Evolutionary conservation across 2,329 filamentous ascomycete genomes (phyloP).

Genomic region (Fusarium fracticaudum): DNA sequence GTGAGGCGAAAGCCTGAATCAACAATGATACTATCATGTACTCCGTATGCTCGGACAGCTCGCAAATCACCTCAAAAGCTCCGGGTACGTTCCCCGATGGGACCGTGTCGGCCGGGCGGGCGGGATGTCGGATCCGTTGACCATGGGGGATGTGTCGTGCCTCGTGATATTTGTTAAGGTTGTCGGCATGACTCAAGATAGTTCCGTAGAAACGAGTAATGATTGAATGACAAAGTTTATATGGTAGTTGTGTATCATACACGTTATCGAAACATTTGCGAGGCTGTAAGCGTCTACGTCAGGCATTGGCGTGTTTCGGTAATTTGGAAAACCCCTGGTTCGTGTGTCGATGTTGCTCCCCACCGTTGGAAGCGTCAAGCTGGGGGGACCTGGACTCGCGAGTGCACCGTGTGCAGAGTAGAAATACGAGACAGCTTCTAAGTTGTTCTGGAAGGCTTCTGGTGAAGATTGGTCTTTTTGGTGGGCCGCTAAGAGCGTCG

Average conservation of each 20-base stretch:
- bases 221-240: conserved; percentile 12
- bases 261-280: background rate
- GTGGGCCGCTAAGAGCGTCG: conserved; percentile 14
- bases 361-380: conserved; percentile 5
- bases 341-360: conserved; percentile 9
- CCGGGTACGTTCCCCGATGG: conserved; percentile 36
- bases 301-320: conserved; percentile 12
- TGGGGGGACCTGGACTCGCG: background rate
- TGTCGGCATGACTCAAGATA: conserved; percentile 26
- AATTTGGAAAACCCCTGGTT: conserved; percentile 13
- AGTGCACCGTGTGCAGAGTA: conserved; percentile 10
- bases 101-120: conserved; percentile 33
- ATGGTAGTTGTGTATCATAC: background rate
- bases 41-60: conserved; percentile 5
- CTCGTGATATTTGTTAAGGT: conserved; percentile 10
- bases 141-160: conserved; percentile 19
- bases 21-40: background rate
- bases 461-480: conserved; percentile 17
- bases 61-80: conserved; percentile 11
- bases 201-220: conserved; percentile 10
- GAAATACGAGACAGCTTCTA: conserved; percentile 19
- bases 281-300: conserved; percentile 8
- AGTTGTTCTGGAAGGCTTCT: conserved; percentile 42
- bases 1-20: background rate
- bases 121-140: conserved; percentile 31